phyloP scores from a whole-genome alignment of 345 rosid genomes.

The Limnanthes douglasii region DNA sequence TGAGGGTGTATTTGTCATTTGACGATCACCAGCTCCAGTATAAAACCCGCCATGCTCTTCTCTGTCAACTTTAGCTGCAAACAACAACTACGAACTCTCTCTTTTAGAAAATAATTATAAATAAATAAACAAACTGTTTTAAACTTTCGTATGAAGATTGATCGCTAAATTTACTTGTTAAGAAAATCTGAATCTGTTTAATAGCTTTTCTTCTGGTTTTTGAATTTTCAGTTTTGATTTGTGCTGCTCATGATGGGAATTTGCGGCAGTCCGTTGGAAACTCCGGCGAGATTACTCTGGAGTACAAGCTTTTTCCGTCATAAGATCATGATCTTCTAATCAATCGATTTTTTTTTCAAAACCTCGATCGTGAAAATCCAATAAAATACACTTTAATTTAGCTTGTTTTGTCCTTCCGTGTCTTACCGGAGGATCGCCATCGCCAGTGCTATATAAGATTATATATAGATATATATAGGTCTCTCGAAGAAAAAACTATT shows the following conservation, averaged over 20 bases:
- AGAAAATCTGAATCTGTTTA: background rate
- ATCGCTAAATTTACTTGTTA: background rate
- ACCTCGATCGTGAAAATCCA: background rate
- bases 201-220: conserved; percentile 6
- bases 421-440: conserved; percentile 5
- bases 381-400: background rate
- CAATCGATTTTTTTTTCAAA: background rate
- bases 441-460: background rate
- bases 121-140: background rate
- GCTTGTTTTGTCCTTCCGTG: background rate
- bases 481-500: background rate
- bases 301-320: conserved; percentile 96
- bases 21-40: background rate
- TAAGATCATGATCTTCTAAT: conserved; percentile 75
- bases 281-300: conserved; percentile 90
- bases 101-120: background rate
- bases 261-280: conserved; percentile 64
- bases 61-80: conserved; percentile 19
- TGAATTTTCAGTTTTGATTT: background rate
- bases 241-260: conserved; percentile 52
- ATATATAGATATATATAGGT: no score
- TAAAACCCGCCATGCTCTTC: conserved; percentile 13
- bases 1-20: conserved; percentile 13
- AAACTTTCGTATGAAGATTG: background rate
- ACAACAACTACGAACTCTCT: conserved; percentile 4